phyloP scores from a whole-genome alignment of 495 filamentous ascomycete genomes.

The Aspergillus sclerotioniger region DNA sequence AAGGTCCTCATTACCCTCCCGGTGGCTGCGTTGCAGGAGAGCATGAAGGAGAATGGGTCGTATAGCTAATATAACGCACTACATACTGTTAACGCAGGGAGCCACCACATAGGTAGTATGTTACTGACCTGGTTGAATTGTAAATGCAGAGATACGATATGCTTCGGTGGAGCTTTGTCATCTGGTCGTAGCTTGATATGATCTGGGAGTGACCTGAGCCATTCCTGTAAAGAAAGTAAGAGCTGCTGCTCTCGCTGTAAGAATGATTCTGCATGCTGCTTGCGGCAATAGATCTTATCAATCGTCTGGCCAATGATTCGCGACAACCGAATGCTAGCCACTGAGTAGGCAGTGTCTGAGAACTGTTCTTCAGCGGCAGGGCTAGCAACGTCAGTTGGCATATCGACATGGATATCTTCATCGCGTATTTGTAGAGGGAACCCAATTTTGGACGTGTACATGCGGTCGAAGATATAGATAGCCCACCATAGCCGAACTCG shows the following conservation, averaged over 20 bases:
- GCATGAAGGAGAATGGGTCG: constrained; percentile 31
- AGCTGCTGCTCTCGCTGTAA: constrained; percentile 31
- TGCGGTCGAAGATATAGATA: constrained; percentile 35
- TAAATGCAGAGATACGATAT: constrained; percentile 31
- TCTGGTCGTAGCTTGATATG: constrained; percentile 24
- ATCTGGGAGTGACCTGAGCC: constrained; percentile 27
- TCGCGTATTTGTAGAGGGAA: constrained; percentile 31
- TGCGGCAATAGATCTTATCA: constrained; percentile 29
- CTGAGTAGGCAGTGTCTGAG: constrained; percentile 24
- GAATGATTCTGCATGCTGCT: constrained; percentile 24
- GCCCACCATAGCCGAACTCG: constrained; percentile 33
- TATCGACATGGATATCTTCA: constrained; percentile 32
- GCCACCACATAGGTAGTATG: neutral
- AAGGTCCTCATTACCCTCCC: constrained; percentile 10
- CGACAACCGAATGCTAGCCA: constrained; percentile 24
- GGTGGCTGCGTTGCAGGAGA: constrained; percentile 20
- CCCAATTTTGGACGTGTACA: constrained; percentile 32
- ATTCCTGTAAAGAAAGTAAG: constrained; percentile 28
- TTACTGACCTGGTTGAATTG: constrained; percentile 32
- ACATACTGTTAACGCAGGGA: neutral
- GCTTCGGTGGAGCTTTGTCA: constrained; percentile 15
- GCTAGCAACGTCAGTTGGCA: constrained; percentile 23
- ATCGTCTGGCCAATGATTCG: constrained; percentile 24
- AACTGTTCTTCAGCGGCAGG: constrained; percentile 22
- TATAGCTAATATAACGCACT: constrained; percentile 34